A percentile compares a stretch with the other conserved stretches of the same genome.
These are phyloP conservation scores for Geosiphon pyriformis DNA, from an alignment of 192 early-diverging fungal genomes.

Conservation along the genomic window DNA sequence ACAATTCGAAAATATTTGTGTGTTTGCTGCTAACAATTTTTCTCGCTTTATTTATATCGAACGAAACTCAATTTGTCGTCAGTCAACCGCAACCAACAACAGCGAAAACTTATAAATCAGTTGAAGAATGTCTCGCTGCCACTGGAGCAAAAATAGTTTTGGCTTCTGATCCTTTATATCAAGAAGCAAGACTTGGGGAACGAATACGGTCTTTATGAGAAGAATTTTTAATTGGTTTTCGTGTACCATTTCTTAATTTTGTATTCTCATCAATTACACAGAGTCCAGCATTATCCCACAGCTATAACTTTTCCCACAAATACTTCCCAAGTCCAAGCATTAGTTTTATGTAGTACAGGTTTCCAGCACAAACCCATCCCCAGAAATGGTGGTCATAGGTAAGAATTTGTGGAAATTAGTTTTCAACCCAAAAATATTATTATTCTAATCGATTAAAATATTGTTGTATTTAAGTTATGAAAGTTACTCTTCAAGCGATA, in stretches of 20 bases:
- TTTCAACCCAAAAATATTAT: no score
- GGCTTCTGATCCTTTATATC: neutral
- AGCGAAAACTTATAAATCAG: neutral
- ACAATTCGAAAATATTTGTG: no score
- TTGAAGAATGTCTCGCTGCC: neutral
- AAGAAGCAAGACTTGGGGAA: neutral
- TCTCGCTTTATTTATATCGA: no score
- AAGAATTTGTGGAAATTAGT: neutral
- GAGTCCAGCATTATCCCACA: slow-evolving; percentile 3
- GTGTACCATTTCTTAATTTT: neutral
- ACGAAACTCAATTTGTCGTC: no score
- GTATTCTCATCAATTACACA: neutral
- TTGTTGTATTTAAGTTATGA: neutral
- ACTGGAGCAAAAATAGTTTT: slow-evolving; percentile 6
- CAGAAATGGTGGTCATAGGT: slow-evolving; percentile 24
- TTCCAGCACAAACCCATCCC: neutral
- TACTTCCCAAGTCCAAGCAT: slow-evolving; percentile 14
- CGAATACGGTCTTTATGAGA: neutral
- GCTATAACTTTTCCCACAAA: slow-evolving; percentile 12
- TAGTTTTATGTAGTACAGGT: neutral
- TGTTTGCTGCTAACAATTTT: no score
- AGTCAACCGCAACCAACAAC: no score
- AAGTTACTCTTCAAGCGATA: slow-evolving; percentile 21
- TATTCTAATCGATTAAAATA: neutral
- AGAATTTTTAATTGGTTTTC: neutral